Conservation (phyloP, 2,329 filamentous ascomycete species). For the Podosphaera xanthii region DNA sequence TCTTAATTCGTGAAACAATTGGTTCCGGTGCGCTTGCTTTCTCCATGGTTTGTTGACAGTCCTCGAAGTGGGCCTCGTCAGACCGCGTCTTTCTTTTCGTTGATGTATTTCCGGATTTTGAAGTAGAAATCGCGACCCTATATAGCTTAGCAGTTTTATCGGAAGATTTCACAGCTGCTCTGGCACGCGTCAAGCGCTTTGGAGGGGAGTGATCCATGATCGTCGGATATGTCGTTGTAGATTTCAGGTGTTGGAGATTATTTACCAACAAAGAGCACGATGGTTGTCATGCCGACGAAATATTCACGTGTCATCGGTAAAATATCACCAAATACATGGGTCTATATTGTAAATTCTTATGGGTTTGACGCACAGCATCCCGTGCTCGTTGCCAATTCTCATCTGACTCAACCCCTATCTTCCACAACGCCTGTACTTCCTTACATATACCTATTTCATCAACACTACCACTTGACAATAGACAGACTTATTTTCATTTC, state of each 20-base stretch:
- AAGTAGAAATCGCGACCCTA: conserved; percentile 25
- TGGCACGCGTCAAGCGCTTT: conserved; percentile 33
- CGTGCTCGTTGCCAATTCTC: too few species aligned
- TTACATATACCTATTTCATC: too few species aligned
- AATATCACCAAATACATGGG: neutral
- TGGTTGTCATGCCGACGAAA: neutral
- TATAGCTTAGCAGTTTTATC: conserved; percentile 21
- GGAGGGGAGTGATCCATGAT: conserved; percentile 32
- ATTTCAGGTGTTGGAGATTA: neutral
- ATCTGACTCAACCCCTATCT: too few species aligned
- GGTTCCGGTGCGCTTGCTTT: conserved; percentile 13
- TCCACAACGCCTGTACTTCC: too few species aligned
- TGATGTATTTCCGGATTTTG: conserved; percentile 17
- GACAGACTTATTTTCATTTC: too few species aligned
- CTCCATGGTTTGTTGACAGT: conserved; percentile 13
- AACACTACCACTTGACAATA: too few species aligned
- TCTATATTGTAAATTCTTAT: too few species aligned
- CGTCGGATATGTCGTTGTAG: conserved; percentile 1
- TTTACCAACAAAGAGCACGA: neutral
- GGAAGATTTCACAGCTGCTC: conserved; percentile 22
- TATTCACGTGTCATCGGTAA: neutral
- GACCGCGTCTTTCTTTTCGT: conserved; percentile 31
- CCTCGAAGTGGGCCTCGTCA: conserved; percentile 29
- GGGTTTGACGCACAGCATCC: too few species aligned
- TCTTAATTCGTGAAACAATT: conserved; percentile 23